Percentiles rank a stretch among this genome's conserved stretches.
phyloP scores from a whole-genome alignment of 208 protist genomes.

The Eutreptiella sp. region DNA sequence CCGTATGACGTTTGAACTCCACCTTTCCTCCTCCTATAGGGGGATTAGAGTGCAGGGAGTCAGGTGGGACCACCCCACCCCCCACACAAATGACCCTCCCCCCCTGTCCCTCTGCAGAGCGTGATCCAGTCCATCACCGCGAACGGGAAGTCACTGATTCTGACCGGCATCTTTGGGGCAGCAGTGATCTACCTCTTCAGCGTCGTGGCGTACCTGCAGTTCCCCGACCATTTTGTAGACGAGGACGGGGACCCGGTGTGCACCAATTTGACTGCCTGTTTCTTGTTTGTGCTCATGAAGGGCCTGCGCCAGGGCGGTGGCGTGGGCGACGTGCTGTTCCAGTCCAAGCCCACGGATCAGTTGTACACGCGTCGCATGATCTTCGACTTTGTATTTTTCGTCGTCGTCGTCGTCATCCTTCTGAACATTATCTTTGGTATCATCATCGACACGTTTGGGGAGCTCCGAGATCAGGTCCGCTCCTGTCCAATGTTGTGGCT shows the following conservation, averaged over 20 bases:
- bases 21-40: too few species aligned
- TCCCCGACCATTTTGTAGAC: conserved; percentile 27
- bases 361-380: not conserved
- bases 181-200: conserved; percentile 21
- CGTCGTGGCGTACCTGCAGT: conserved; percentile 26
- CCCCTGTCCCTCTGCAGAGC: conserved; percentile 28
- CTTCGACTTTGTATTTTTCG: conserved; percentile 51
- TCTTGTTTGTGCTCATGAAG: conserved; percentile 60
- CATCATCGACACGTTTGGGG: conserved; percentile 54
- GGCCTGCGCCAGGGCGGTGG: conserved; percentile 65
- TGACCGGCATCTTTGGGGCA: conserved; percentile 24
- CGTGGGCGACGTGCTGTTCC: conserved; percentile 65
- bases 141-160: conserved; percentile 20
- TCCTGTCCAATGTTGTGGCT: too few species aligned
- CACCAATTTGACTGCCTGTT: conserved; percentile 53
- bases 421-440: conserved; percentile 65
- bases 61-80: too few species aligned
- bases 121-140: conserved; percentile 23
- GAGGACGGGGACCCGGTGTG: too few species aligned
- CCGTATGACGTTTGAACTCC: too few species aligned
- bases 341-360: too few species aligned
- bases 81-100: too few species aligned
- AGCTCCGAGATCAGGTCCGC: conserved; percentile 41
- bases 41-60: too few species aligned
- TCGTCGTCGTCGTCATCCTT: conserved; percentile 56